phyloP scores from a whole-genome alignment of 208 protist genomes.

The Borovskyia barvae region DNA sequence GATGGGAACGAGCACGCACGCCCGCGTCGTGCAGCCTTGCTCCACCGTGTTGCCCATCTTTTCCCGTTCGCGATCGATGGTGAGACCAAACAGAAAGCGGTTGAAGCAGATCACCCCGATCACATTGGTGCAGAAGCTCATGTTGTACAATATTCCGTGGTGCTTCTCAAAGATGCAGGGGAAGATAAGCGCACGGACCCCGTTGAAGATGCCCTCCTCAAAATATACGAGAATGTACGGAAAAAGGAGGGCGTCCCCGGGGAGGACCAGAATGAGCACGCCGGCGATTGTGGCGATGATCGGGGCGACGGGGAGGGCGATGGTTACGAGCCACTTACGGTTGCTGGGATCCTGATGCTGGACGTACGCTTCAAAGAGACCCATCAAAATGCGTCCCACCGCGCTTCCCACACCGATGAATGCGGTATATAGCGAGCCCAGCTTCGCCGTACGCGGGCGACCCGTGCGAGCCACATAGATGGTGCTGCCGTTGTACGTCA shows the following conservation, averaged over 20 bases:
- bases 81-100: conserved; percentile 59
- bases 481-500: conserved; percentile 66
- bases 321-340: conserved; percentile 48
- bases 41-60: conserved; percentile 32
- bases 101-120: conserved; percentile 71
- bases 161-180: conserved; percentile 48
- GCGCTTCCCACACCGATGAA: conserved; percentile 64
- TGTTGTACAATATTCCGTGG: conserved; percentile 64
- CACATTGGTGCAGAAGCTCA: conserved; percentile 54
- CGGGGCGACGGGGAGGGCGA: conserved; percentile 41
- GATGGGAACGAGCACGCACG: conserved; percentile 44
- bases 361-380: conserved; percentile 65
- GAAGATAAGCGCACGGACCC: conserved; percentile 59
- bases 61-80: conserved; percentile 48
- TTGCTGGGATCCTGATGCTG: conserved; percentile 49
- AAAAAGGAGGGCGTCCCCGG: conserved; percentile 50
- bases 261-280: conserved; percentile 59
- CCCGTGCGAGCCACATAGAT: conserved; percentile 63
- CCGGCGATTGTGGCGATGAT: conserved; percentile 52
- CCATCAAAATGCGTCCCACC: conserved; percentile 51
- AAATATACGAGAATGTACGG: conserved; percentile 74
- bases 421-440: conserved; percentile 62
- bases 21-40: conserved; percentile 33
- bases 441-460: conserved; percentile 24
- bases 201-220: conserved; percentile 61